These are phyloP conservation scores for Glaciozyma antarctica DNA, from an alignment of 768 basidiomycete species.

Conservation along the genomic window DNA sequence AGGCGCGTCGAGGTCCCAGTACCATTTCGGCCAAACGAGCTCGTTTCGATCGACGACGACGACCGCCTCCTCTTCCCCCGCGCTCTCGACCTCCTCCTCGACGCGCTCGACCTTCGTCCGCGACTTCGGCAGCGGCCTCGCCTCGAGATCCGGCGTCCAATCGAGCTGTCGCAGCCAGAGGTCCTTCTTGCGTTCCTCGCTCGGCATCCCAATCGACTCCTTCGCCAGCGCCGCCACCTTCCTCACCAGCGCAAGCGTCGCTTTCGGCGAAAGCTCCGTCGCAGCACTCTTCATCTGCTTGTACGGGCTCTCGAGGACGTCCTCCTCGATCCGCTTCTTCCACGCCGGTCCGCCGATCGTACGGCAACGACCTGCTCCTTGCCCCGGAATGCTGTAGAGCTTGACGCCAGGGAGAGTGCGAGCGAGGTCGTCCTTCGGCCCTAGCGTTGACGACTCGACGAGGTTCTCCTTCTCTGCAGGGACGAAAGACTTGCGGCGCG, in stretches of 20 bases:
- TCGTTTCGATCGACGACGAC: background rate
- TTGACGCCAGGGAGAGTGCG: background rate
- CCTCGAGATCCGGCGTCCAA: constrained; percentile 68
- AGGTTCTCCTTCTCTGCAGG: background rate
- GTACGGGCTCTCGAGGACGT: constrained; percentile 2
- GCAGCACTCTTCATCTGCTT: constrained; percentile 31
- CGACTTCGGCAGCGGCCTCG: too few relatives aligned
- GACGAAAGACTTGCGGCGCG: background rate
- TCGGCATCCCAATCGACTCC: background rate
- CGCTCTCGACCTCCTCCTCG: background rate
- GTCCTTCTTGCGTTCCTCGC: constrained; percentile 44
- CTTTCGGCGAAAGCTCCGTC: background rate
- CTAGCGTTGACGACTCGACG: background rate
- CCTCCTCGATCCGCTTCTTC: background rate
- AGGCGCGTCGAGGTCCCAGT: constrained; percentile 59
- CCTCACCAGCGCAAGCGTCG: constrained; percentile 38
- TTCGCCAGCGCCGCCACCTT: constrained; percentile 43
- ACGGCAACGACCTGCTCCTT: too few relatives aligned
- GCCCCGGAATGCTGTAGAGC: constrained; percentile 9
- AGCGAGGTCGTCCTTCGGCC: background rate
- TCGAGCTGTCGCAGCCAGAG: constrained; percentile 64
- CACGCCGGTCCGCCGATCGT: background rate
- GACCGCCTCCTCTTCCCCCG: background rate
- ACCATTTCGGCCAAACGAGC: constrained; percentile 85
- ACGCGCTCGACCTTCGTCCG: too few relatives aligned